Conservation (phyloP, 495 filamentous ascomycete species). For the Xylaria venustula region DNA sequence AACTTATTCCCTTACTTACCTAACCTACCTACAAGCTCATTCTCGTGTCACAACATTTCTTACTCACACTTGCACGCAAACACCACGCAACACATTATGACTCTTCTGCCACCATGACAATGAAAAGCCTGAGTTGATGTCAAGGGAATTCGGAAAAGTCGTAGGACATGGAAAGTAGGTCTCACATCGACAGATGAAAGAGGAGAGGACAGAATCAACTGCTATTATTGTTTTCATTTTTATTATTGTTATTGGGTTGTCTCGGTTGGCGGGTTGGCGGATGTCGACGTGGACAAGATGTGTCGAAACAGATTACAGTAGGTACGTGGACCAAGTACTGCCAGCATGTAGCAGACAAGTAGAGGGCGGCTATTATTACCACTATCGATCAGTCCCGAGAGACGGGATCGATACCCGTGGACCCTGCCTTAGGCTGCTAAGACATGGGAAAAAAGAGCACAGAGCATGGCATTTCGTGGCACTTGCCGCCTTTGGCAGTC, state of each 20-base stretch:
- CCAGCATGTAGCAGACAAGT: background rate
- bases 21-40: conserved; percentile 7
- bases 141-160: background rate
- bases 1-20: background rate
- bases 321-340: no score
- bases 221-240: background rate
- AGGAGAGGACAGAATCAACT: background rate
- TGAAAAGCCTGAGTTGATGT: no score
- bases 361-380: background rate
- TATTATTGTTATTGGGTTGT: no score
- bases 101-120: background rate
- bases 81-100: background rate
- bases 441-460: background rate
- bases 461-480: conserved; percentile 8
- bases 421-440: background rate
- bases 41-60: background rate
- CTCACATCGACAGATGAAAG: background rate
- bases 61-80: background rate
- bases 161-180: background rate
- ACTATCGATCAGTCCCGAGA: background rate
- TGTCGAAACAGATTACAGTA: no score
- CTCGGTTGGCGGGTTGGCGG: background rate
- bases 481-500: conserved; percentile 7
- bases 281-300: background rate
- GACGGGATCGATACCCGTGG: background rate